A percentile compares a stretch with the other conserved stretches of the same genome.
Evolutionary conservation across 192 early-diverging fungal species (phyloP).

Genomic region (Coemansia sp.): DNA sequence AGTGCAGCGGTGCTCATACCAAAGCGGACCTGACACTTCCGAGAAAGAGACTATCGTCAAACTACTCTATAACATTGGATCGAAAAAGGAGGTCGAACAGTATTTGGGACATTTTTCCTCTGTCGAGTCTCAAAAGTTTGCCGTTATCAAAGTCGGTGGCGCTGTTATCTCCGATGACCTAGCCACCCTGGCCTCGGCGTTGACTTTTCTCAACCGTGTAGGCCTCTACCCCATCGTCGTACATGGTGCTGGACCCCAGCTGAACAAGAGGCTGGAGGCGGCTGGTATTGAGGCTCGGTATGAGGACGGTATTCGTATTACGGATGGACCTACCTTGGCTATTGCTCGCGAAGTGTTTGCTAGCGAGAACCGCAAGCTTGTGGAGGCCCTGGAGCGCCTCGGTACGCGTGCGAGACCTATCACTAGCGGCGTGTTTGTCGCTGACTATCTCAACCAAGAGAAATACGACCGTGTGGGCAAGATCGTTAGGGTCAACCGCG

Average conservation of each 20-base stretch:
- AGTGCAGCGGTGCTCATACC: constrained; percentile 30
- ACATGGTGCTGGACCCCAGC: constrained; percentile 96
- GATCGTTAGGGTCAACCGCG: constrained; percentile 88
- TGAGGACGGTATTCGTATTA: constrained; percentile 96
- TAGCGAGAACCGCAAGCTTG: constrained; percentile 94
- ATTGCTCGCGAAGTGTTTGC: constrained; percentile 95
- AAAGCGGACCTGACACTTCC: constrained; percentile 36
- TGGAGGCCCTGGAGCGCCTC: constrained; percentile 92
- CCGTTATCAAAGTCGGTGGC: constrained; percentile 98
- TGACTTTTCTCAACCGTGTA: constrained; percentile 96
- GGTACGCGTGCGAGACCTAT: constrained; percentile 97
- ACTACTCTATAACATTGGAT: constrained; percentile 97
- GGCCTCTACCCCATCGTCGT: constrained; percentile 98
- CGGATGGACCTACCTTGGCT: constrained; percentile 87
- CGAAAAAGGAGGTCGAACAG: constrained; percentile 98
- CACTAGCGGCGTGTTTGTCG: constrained; percentile 92
- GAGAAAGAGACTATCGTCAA: constrained; percentile 84
- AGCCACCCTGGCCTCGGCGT: constrained; percentile 88
- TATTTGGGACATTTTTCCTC: constrained; percentile 96
- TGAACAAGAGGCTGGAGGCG: constrained; percentile 86
- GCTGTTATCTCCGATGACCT: constrained; percentile 95
- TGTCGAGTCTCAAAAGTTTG: constrained; percentile 99
- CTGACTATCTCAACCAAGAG: constrained; percentile 93
- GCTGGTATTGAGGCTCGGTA: constrained; percentile 97
- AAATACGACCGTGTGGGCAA: constrained; percentile 94